Percentiles rank a stretch among this genome's conserved stretches.
phyloP scores from a whole-genome alignment of 2,329 filamentous ascomycete species.

The Colletotrichum gigasporum region DNA sequence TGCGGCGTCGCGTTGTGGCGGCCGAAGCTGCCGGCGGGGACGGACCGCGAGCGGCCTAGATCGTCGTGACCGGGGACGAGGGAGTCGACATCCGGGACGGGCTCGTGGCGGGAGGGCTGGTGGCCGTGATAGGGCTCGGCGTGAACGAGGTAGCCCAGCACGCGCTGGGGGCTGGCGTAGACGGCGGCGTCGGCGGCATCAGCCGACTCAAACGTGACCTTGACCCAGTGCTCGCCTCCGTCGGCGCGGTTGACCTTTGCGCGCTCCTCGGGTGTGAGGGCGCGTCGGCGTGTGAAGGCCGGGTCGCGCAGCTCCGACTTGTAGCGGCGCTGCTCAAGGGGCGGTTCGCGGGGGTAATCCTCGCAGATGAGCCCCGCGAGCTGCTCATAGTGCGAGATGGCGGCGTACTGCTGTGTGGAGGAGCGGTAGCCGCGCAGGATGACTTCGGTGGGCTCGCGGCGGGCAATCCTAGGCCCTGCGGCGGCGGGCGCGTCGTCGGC shows the following conservation, averaged over 20 bases:
- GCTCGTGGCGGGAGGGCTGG: slow-evolving; percentile 70
- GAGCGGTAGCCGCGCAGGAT: slow-evolving; percentile 84
- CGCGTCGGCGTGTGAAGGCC: slow-evolving; percentile 71
- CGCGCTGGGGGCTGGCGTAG: slow-evolving; percentile 75
- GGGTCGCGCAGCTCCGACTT: slow-evolving; percentile 79
- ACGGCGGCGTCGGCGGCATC: slow-evolving; percentile 76
- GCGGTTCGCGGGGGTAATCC: slow-evolving; percentile 90
- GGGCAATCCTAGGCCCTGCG: slow-evolving; percentile 40
- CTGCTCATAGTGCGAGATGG: slow-evolving; percentile 87
- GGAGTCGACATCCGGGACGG: slow-evolving; percentile 64
- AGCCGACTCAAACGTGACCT: slow-evolving; percentile 80
- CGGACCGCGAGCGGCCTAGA: slow-evolving; percentile 45
- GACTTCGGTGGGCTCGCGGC: slow-evolving; percentile 72
- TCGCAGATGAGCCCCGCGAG: slow-evolving; percentile 90
- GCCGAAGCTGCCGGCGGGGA: slow-evolving; percentile 41
- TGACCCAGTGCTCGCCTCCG: slow-evolving; percentile 92
- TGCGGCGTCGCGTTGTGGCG: slow-evolving; percentile 35
- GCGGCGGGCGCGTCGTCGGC: slow-evolving; percentile 48
- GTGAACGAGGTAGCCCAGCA: slow-evolving; percentile 75
- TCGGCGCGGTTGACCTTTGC: slow-evolving; percentile 82
- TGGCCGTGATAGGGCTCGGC: slow-evolving; percentile 76
- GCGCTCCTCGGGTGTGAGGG: slow-evolving; percentile 77
- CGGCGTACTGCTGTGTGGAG: slow-evolving; percentile 78
- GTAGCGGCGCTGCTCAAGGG: slow-evolving; percentile 74
- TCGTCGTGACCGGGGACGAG: slow-evolving; percentile 44